Conservation (phyloP, 148 eudicot species). For the Nyssa sinensis region DNA sequence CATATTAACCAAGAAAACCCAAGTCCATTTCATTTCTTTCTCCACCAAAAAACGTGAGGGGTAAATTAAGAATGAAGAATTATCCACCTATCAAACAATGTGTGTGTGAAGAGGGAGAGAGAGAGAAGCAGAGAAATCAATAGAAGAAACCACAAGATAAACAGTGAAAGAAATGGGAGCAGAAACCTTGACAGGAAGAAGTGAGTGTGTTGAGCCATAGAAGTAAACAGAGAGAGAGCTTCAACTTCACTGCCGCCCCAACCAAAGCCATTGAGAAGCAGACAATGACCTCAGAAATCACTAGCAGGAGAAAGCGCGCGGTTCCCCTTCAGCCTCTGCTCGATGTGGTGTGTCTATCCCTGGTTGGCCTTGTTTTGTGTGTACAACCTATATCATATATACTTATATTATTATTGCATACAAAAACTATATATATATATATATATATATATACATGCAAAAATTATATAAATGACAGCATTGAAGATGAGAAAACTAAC, state of each 20-base stretch:
- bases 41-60: neutral
- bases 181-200: constrained; percentile 33
- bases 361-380: constrained; percentile 26
- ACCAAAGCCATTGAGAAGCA: constrained; percentile 6
- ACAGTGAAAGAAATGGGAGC: constrained; percentile 8
- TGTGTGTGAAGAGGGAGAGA: neutral
- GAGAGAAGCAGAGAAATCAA: neutral
- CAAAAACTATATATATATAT: neutral
- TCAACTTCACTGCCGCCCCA: constrained; percentile 1
- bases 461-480: neutral
- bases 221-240: constrained; percentile 16
- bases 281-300: constrained; percentile 5
- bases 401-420: neutral
- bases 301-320: neutral
- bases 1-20: neutral
- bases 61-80: neutral
- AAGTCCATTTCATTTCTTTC: neutral
- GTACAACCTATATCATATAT: neutral
- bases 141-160: neutral
- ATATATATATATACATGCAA: neutral
- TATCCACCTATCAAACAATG: neutral
- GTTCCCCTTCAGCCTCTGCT: constrained; percentile 19
- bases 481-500: neutral
- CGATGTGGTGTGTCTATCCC: constrained; percentile 42
- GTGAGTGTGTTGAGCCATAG: constrained; percentile 18